Conservation (phyloP, 305 asterid genomes). For the Fraxinus angustifolia region DNA sequence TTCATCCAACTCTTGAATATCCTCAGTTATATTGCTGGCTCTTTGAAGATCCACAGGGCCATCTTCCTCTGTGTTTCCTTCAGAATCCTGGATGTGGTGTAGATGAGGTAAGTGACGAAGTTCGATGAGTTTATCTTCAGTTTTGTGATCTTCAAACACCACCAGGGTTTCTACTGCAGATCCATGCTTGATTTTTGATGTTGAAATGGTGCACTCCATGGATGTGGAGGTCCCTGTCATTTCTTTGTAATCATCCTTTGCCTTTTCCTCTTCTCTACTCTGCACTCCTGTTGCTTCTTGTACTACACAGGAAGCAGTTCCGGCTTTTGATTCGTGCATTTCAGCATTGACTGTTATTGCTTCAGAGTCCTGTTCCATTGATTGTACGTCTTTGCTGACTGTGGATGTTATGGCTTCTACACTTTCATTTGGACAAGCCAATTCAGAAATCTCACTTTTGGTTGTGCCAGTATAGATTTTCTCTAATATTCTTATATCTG, state of each 20-base stretch:
- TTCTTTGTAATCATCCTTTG: slow-evolving; percentile 14
- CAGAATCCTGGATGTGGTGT: slow-evolving; percentile 13
- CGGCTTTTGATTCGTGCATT: slow-evolving; percentile 22
- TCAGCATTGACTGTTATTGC: slow-evolving; percentile 14
- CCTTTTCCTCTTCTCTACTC: slow-evolving; percentile 19
- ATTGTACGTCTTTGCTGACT: slow-evolving; percentile 12
- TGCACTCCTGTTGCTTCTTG: slow-evolving; percentile 20
- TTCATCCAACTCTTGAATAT: slow-evolving; percentile 17
- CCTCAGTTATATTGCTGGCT: slow-evolving; percentile 13
- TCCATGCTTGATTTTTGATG: slow-evolving; percentile 19
- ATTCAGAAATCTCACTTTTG: slow-evolving; percentile 24
- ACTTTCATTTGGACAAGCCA: slow-evolving; percentile 19
- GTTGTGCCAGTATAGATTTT: background rate
- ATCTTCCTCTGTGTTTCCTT: slow-evolving; percentile 20
- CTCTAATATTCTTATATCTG: background rate
- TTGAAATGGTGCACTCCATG: slow-evolving; percentile 15
- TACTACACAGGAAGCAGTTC: slow-evolving; percentile 19
- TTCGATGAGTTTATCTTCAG: slow-evolving; percentile 17
- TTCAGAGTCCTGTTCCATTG: slow-evolving; percentile 22
- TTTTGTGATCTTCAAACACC: slow-evolving; percentile 16
- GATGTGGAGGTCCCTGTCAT: slow-evolving; percentile 20
- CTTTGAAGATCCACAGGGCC: slow-evolving; percentile 18
- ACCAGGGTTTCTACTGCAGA: slow-evolving; percentile 12
- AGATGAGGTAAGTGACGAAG: slow-evolving; percentile 20
- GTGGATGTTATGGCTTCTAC: slow-evolving; percentile 10